These are phyloP conservation scores for Entelexis paramagnoliae DNA, from an alignment of 1,139 yeast species.

Conservation along the genomic window DNA sequence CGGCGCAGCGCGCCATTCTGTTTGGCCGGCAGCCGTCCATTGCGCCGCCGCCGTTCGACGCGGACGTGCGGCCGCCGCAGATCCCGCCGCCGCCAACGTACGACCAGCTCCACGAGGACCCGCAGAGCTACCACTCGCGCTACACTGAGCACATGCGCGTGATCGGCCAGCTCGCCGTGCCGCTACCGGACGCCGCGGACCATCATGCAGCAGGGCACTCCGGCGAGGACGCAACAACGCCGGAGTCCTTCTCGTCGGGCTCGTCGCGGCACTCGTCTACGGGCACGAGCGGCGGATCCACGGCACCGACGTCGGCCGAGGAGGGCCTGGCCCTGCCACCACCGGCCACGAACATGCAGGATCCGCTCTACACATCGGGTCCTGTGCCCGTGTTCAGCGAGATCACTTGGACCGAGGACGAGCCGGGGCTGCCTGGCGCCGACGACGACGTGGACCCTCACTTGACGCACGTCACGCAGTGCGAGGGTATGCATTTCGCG, in stretches of 20 bases:
- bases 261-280: background rate
- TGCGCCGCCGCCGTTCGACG: slow-evolving; percentile 40
- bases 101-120: slow-evolving; percentile 15
- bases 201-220: too few relatives aligned
- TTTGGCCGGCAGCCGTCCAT: slow-evolving; percentile 36
- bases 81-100: slow-evolving; percentile 23
- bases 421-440: slow-evolving; percentile 6
- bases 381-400: slow-evolving; percentile 19
- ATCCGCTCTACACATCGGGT: background rate
- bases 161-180: background rate
- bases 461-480: background rate
- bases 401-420: slow-evolving; percentile 23
- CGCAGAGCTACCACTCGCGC: slow-evolving; percentile 20
- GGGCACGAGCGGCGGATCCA: slow-evolving; percentile 7
- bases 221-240: background rate
- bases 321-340: background rate
- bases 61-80: slow-evolving; percentile 24
- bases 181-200: too few relatives aligned
- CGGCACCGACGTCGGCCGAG: slow-evolving; percentile 8
- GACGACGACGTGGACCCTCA: slow-evolving; percentile 1
- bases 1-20: slow-evolving; percentile 33
- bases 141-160: slow-evolving; percentile 18
- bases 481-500: background rate
- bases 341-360: background rate
- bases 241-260: background rate